Evolutionary conservation across 768 basidiomycete species (phyloP), one percentile per base, ranked within the genome.

Genomic region (Galerina sulciceps): DNA sequence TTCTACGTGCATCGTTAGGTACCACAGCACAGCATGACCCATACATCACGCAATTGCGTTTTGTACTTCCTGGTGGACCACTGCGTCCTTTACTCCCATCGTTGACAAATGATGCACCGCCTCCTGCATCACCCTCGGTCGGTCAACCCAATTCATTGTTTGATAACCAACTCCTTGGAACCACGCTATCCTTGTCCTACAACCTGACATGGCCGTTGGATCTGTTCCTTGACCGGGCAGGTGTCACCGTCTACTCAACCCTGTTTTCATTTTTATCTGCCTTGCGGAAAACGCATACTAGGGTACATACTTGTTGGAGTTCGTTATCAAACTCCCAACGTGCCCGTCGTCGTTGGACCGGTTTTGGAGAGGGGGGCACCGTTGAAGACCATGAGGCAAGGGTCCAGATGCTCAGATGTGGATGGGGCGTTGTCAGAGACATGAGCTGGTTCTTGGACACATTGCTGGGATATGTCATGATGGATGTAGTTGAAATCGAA

Each of bases 401-500:
- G 38, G 81, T 83, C 58, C 79, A 79, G 50, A 79, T 94, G 17
- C 76, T 93, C 56, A 80, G 94, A 57, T 88, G 86, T 59, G 89
- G 90, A 1, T 97, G 94, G 94, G 93, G 92, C 1, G 83, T 90
- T 31, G 89, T 94, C 8, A 76, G 93, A 66, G 86, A 90, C 67
- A 94, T 96, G 94, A 84, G 87, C 41, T 96, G 93, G 93, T 96
- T 95, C 69, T 76, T 96, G 57, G 93, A 95, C 69, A 87, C 86
- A 23, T 68, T 97, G 2, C 75, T 92, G 54, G 87, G 86, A 10
- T 96, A 97, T 71, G 85, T 93, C 59, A 92, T 93, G 91, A 90
- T 84, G 66, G 94, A 96, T 61, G 94, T 96, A 9, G 81, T 95
- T 35, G 94, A 95, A 59, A 83, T 87, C 14, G 94, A 96, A 69